Evolutionary conservation across 2,329 filamentous ascomycete species (phyloP), one percentile per base, ranked within the genome.

Genomic region (Thelonectria rubi): DNA sequence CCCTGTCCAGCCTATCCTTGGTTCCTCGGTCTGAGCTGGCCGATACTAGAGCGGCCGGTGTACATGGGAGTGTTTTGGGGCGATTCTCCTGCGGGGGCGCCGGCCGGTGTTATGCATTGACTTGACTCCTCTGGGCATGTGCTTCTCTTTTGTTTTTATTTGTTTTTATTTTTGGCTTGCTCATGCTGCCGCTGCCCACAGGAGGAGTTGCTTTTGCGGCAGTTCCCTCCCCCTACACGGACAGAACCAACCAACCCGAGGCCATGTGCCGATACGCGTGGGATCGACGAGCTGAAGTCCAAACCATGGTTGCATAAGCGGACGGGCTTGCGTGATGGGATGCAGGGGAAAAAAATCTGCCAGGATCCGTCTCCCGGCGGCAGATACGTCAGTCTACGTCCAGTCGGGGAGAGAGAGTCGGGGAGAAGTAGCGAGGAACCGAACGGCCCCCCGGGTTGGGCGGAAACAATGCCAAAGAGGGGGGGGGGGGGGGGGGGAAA

Each of bases 1-100:
- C 11, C 12, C 39, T 60, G 26, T 34, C 58, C 34, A 52, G 47
- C 47, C 40, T 52, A 56, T 55, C 51, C 51, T 55, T 60, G 57
- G 20, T 56, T 54, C 34, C 51, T 26, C 21, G 11, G 26, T 30
- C 26, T 56, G 42, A 52, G 30, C 40, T 60, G 58, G 52, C 47
- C 14, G 21, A 46, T 17, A 47, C 24, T 37, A 30, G 52, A 30
- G 26, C 26, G 26, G 26, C 26, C 26, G 26, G 30, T 55, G 46
- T 40, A 21, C 26, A 48, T 45, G 32, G 40, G 14, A 42, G 18
- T 30, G 40, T 53, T 24, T 17, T 34, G 34, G 26, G 8, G 26
- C 26, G 42, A 47, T 32, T 43, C 21, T 37, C 30, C 39, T 34
- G 46, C 56, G 42, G 58, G 21, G 17, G 46, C 11, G n/a, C 20